Conservation (phyloP, 176 grass and related monocot genomes). For the Typha latifolia region DNA sequence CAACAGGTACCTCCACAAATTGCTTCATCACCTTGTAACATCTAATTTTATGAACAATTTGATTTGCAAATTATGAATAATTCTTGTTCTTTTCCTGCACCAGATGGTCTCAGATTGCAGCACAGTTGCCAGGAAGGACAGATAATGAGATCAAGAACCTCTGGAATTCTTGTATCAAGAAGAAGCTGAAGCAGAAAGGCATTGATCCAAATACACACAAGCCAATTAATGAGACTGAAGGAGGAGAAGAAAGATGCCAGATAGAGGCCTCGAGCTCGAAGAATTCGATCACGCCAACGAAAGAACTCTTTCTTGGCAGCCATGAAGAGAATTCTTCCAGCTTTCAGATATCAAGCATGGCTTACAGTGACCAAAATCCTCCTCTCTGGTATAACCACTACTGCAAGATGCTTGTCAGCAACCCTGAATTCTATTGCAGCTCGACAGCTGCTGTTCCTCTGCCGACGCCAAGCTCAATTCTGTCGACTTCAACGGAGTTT, state of each 20-base stretch:
- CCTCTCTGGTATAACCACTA: slow-evolving; percentile 1
- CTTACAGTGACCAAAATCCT: not conserved
- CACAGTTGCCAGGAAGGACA: slow-evolving; percentile 9
- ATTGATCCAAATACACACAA: slow-evolving; percentile 16
- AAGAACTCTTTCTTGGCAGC: not conserved
- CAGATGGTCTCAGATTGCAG: slow-evolving; percentile 19
- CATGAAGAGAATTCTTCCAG: not conserved
- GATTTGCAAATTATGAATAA: too few species aligned
- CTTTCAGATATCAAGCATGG: not conserved
- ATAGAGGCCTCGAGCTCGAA: not conserved
- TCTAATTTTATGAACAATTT: too few species aligned
- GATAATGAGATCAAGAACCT: slow-evolving; percentile 21
- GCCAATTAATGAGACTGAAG: not conserved
- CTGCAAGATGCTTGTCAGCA: not conserved
- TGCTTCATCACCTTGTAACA: too few species aligned
- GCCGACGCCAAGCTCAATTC: not conserved
- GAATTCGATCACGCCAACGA: not conserved
- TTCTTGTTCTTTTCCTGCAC: not conserved
- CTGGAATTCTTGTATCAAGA: slow-evolving; percentile 18
- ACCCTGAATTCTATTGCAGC: not conserved
- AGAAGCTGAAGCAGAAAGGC: slow-evolving; percentile 17
- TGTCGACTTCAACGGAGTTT: not conserved
- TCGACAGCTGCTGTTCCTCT: not conserved
- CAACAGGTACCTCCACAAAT: not conserved
- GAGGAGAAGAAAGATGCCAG: not conserved